Percentiles rank a stretch among this genome's conserved stretches.
Evolutionary conservation across 257 asterid species (phyloP).

Genomic region (Ehretia macrophylla): DNA sequence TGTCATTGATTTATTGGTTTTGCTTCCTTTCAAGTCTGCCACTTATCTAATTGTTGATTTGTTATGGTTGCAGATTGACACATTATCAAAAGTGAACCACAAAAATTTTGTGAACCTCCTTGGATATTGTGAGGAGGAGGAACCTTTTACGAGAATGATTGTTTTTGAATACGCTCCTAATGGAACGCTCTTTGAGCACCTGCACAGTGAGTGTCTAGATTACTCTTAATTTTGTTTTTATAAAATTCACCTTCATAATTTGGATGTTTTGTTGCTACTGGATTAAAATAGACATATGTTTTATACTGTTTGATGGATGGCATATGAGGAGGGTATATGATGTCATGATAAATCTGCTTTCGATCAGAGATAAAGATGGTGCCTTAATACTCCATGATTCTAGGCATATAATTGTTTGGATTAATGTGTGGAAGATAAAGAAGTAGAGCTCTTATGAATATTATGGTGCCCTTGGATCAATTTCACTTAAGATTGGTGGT

Average conservation of each 20-base stretch:
- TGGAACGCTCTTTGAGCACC: slow-evolving; percentile 90
- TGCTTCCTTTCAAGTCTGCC: neutral
- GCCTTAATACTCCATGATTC: too few species aligned
- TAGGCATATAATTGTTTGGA: too few species aligned
- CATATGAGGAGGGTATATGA: too few species aligned
- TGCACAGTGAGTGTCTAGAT: slow-evolving; percentile 60
- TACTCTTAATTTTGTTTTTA: neutral
- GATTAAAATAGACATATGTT: neutral
- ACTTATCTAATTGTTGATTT: slow-evolving; percentile 7
- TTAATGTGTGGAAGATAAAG: too few species aligned
- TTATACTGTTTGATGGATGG: too few species aligned
- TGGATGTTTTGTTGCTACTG: neutral
- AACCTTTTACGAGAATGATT: slow-evolving; percentile 88
- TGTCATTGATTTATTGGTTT: neutral
- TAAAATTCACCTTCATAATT: neutral
- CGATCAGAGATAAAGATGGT: too few species aligned
- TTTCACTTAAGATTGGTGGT: too few species aligned
- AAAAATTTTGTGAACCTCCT: slow-evolving; percentile 76
- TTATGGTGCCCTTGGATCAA: too few species aligned
- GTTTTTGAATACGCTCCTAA: slow-evolving; percentile 93
- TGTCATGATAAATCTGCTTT: too few species aligned
- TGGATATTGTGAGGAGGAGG: slow-evolving; percentile 78
- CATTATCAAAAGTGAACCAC: slow-evolving; percentile 79
- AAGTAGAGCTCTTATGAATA: too few species aligned
- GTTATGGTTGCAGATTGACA: slow-evolving; percentile 51